Evolutionary conservation across 2,329 filamentous ascomycete genomes (phyloP).

Genomic region (Ceratocystis diversiconidia): DNA sequence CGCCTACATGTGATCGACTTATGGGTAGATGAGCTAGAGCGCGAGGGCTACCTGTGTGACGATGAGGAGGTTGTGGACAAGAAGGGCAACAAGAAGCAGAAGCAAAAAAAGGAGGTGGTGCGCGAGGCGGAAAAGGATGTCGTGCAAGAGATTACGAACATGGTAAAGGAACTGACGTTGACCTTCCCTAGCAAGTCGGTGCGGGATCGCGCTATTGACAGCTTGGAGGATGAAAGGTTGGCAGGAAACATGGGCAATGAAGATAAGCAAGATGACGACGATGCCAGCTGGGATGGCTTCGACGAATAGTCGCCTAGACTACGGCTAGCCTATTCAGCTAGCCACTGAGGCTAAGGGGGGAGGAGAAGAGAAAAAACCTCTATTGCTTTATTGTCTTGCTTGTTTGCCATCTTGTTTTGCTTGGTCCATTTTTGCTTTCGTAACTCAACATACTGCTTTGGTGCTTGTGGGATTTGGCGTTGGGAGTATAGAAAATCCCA

Average conservation of each 20-base stretch:
- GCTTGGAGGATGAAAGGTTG: slow-evolving; percentile 59
- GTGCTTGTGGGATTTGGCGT: slow-evolving; percentile 15
- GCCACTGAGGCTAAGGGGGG: background rate
- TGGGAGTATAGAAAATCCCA: slow-evolving; percentile 15
- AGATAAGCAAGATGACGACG: slow-evolving; percentile 30
- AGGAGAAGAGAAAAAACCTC: background rate
- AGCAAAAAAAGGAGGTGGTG: slow-evolving; percentile 13
- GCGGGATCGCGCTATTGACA: slow-evolving; percentile 53
- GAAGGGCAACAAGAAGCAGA: slow-evolving; percentile 26
- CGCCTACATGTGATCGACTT: slow-evolving; percentile 79
- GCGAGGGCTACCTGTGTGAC: slow-evolving; percentile 40
- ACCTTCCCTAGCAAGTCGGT: slow-evolving; percentile 54
- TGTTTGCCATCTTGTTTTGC: slow-evolving; percentile 7
- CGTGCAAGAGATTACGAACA: slow-evolving; percentile 40
- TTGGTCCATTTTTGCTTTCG: slow-evolving; percentile 7
- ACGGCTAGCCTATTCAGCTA: too few species aligned
- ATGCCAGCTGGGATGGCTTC: slow-evolving; percentile 53
- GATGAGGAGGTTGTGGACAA: slow-evolving; percentile 26
- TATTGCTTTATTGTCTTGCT: background rate
- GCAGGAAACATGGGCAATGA: slow-evolving; percentile 37
- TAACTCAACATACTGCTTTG: slow-evolving; percentile 8
- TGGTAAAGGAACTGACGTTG: slow-evolving; percentile 42
- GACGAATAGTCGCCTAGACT: slow-evolving; percentile 33
- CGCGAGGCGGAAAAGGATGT: slow-evolving; percentile 32
- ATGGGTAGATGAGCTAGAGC: slow-evolving; percentile 80